Evolutionary conservation across 495 filamentous ascomycete genomes (phyloP), one percentile per base, ranked within the genome.

Genomic region (Paragyromitra xinjiangensis): DNA sequence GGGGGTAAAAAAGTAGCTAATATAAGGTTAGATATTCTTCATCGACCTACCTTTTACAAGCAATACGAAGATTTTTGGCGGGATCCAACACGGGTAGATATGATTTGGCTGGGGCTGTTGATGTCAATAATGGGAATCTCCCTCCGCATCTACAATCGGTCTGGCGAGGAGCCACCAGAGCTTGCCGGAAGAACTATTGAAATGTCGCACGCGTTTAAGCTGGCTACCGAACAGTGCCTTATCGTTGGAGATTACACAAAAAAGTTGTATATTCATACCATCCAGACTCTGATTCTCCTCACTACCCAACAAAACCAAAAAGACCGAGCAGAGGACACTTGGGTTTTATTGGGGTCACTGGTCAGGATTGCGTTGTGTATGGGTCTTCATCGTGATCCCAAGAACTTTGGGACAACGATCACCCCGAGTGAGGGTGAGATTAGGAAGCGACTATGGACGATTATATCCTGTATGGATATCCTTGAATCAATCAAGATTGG

Each of bases 301-400:
- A 96, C 42, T 90, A 93, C 81, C 91, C 92, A 42, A 93, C 97
- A 84, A 92, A 92, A 80, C 88, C 89, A 19, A 88, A 92, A 69
- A 91, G 90, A 56, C 84, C 93, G 97, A 77, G 88, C 92, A 11
- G 94, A 98, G 72, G 86, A 82, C 92, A 9, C 91, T 90, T 96
- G 94, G 91, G 86, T 97, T 59, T 88, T 95, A 68, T 87, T 90
- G 7, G 92, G 93, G 24, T 89, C 96, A 79, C 90, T 97, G 73
- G 90, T 92, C 29, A 90, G 95, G 69, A 85, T 97, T 68, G 93
- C 95, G 9, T 94, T 98, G 87, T 88, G 93, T 34, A 97, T 97
- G 93, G 95, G 95, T 59, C 96, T 97, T 73, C 95, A 99, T 81
- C 89, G 96, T 69, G 95, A 99, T 82, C 89, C 93, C 14, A 92